Percentiles rank a stretch among this genome's conserved stretches.
phyloP scores from a whole-genome alignment of 2,329 filamentous ascomycete species.

The Pezicula neosporulosa region DNA sequence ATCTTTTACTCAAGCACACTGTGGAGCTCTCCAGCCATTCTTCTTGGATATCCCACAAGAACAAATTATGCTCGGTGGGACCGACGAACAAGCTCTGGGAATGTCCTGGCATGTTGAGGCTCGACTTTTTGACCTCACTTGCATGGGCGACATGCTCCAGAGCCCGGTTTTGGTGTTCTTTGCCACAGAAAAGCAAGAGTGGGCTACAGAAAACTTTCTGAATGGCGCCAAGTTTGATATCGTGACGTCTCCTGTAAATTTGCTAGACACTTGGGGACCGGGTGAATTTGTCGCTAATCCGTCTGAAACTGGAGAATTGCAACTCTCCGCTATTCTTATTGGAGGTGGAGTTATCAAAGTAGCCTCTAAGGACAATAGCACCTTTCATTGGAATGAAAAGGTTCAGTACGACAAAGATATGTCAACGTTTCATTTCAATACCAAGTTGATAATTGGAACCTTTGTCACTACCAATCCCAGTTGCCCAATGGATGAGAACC shows the following conservation, averaged over 20 bases:
- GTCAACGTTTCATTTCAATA: background rate
- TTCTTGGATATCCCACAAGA: constrained; percentile 9
- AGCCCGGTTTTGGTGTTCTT: constrained; percentile 8
- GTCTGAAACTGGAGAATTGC: too few relatives aligned
- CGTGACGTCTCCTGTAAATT: constrained; percentile 10
- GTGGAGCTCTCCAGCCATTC: constrained; percentile 8
- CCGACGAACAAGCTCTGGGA: background rate
- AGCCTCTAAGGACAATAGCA: background rate
- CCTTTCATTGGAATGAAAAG: constrained; percentile 5
- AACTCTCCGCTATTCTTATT: background rate
- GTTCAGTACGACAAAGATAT: constrained; percentile 4
- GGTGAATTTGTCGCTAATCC: constrained; percentile 6
- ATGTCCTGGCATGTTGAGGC: background rate
- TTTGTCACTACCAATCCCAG: background rate
- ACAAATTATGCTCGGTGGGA: constrained; percentile 2
- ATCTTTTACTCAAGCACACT: constrained; percentile 12
- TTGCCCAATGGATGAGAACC: background rate
- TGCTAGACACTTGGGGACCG: constrained; percentile 18
- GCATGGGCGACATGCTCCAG: constrained; percentile 11
- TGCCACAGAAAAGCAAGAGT: background rate
- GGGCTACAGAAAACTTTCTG: background rate
- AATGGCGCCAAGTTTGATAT: constrained; percentile 2
- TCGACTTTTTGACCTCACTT: constrained; percentile 6
- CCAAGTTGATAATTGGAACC: constrained; percentile 6
- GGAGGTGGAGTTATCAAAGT: background rate